A percentile compares a stretch with the other conserved stretches of the same genome.
These are phyloP conservation scores for Tetrapisispora taiwanensis DNA, from an alignment of 805 yeast species.

Conservation along the genomic window DNA sequence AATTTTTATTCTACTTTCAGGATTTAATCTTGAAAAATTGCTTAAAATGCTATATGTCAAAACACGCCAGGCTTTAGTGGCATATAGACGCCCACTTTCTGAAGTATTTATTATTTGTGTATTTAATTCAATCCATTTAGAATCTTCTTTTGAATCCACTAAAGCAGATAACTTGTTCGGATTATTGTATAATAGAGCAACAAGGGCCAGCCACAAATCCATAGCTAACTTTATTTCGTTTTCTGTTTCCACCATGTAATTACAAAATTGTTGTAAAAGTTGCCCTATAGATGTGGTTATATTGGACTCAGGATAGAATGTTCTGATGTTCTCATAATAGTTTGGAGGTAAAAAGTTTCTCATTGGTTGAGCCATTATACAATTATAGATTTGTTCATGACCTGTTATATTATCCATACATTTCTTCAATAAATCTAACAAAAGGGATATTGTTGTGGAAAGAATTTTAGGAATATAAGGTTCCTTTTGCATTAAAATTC, in stretches of 20 bases:
- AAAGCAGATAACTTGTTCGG: constrained; percentile 5
- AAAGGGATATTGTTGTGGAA: constrained; percentile 12
- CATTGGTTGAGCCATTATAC: constrained; percentile 8
- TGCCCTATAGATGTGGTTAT: constrained; percentile 11
- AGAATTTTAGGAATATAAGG: constrained; percentile 11
- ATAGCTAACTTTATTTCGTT: constrained; percentile 19
- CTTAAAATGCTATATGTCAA: constrained; percentile 14
- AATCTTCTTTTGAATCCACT: constrained; percentile 1
- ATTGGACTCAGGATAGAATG: neutral
- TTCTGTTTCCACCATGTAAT: constrained; percentile 8
- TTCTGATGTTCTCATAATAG: constrained; percentile 3
- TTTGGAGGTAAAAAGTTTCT: constrained; percentile 9
- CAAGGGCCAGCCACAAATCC: constrained; percentile 24
- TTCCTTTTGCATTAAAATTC: constrained; percentile 16
- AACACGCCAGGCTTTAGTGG: constrained; percentile 24
- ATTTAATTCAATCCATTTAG: constrained; percentile 18
- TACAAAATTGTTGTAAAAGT: constrained; percentile 12
- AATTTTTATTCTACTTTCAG: neutral
- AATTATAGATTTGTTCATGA: constrained; percentile 7
- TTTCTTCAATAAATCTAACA: constrained; percentile 20
- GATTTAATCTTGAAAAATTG: constrained; percentile 1
- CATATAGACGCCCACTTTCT: constrained; percentile 7
- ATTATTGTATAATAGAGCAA: constrained; percentile 19
- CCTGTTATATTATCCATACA: constrained; percentile 8
- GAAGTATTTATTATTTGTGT: constrained; percentile 7